Evolutionary conservation across 345 rosid genomes (phyloP).

Genomic region (Anacardium occidentale): DNA sequence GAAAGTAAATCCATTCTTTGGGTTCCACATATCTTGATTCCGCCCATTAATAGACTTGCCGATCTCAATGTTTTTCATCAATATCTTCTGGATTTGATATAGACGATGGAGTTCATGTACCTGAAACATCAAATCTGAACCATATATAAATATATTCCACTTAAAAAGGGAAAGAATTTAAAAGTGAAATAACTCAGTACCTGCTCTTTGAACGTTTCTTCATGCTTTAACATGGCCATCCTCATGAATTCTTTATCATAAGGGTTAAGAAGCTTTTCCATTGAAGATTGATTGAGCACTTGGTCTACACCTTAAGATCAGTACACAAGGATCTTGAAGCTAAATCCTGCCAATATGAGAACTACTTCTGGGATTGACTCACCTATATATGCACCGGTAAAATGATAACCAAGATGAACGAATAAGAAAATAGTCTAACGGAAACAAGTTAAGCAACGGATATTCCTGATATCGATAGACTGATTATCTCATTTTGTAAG

Average conservation of each 20-base stretch:
- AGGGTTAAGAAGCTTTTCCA: slow-evolving; percentile 76
- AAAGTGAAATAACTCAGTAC: slow-evolving; percentile 29
- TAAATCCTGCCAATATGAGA: too few relatives aligned
- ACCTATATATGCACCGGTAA: slow-evolving; percentile 16
- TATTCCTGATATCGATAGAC: background rate
- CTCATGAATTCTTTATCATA: slow-evolving; percentile 84
- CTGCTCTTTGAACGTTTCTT: slow-evolving; percentile 97
- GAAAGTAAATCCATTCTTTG: slow-evolving; percentile 20
- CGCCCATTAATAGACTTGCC: slow-evolving; percentile 20
- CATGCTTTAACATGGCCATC: slow-evolving; percentile 91
- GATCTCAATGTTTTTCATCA: slow-evolving; percentile 60
- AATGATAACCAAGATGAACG: slow-evolving; percentile 10
- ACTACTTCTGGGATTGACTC: too few relatives aligned
- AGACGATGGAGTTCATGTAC: slow-evolving; percentile 87
- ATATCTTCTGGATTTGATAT: slow-evolving; percentile 69
- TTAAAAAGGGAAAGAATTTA: too few relatives aligned
- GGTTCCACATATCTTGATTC: slow-evolving; percentile 20
- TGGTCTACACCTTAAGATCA: too few relatives aligned
- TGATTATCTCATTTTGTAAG: background rate
- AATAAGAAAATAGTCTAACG: background rate
- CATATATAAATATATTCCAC: too few relatives aligned
- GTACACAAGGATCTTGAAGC: too few relatives aligned
- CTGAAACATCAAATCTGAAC: slow-evolving; percentile 28
- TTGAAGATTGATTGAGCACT: too few relatives aligned
- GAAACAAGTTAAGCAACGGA: background rate